Conservation (phyloP, 257 asterid species). For the Solanum megistacrolobum region DNA sequence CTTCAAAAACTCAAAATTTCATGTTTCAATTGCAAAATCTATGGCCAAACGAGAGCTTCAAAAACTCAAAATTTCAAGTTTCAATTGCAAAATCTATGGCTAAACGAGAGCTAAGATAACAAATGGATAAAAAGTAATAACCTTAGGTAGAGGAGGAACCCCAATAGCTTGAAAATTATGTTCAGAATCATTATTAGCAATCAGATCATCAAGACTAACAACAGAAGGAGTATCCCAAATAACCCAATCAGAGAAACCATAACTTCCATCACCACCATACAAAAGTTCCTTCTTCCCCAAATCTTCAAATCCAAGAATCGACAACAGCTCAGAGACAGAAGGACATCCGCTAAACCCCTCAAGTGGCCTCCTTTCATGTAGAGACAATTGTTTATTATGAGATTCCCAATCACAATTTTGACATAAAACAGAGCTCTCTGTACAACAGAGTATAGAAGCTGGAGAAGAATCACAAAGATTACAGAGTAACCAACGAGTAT, state of each 20-base stretch:
- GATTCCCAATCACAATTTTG: constrained; percentile 96
- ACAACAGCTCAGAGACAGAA: constrained; percentile 41
- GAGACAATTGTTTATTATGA: constrained; percentile 27
- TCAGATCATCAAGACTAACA: constrained; percentile 69
- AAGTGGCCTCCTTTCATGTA: constrained; percentile 74
- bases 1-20: too few species aligned
- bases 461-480: constrained; percentile 61
- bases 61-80: background rate
- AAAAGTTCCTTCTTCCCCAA: constrained; percentile 37
- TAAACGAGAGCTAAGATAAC: background rate
- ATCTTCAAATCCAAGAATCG: constrained; percentile 65
- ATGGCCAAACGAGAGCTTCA: too few species aligned
- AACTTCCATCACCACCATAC: constrained; percentile 16
- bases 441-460: constrained; percentile 62
- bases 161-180: constrained; percentile 72
- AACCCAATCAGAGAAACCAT: constrained; percentile 42
- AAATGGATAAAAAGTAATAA: background rate
- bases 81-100: background rate
- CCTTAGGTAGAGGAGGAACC: constrained; percentile 97
- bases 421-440: constrained; percentile 58
- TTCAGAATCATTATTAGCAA: constrained; percentile 31
- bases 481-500: constrained; percentile 74
- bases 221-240: constrained; percentile 84
- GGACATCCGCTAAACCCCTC: constrained; percentile 87
- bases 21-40: too few species aligned